phyloP scores from a whole-genome alignment of 2,329 filamentous ascomycete species.

The Myriosclerotinia scirpicola region DNA sequence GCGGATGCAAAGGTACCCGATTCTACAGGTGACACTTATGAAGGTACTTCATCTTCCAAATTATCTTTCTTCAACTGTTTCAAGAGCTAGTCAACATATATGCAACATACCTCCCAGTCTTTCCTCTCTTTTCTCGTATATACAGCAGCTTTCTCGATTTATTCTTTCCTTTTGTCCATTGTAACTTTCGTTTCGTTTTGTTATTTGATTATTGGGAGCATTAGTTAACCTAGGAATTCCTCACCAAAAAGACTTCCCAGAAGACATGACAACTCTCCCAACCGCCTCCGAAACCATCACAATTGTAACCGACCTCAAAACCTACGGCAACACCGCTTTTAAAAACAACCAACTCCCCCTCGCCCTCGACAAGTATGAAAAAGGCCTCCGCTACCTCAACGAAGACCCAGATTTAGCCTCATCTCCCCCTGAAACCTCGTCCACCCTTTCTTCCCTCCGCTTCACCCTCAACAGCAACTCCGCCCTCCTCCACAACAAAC shows the following conservation, averaged over 20 bases:
- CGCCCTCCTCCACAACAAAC: conserved; percentile 81
- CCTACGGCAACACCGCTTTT: conserved; percentile 89
- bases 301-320: conserved; percentile 84
- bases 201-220: conserved; percentile 4
- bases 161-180: not conserved
- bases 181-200: not conserved
- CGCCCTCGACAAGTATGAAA: conserved; percentile 90
- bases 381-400: conserved; percentile 84
- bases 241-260: conserved; percentile 68
- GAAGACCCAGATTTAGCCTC: conserved; percentile 75
- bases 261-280: conserved; percentile 67
- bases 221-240: conserved; percentile 11
- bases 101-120: not conserved
- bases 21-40: conserved; percentile 83
- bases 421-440: conserved; percentile 66
- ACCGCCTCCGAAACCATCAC: conserved; percentile 68
- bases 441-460: conserved; percentile 69
- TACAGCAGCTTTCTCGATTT: not conserved
- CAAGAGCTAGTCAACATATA: conserved; percentile 16
- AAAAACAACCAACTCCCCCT: conserved; percentile 69
- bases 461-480: conserved; percentile 88
- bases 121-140: not conserved
- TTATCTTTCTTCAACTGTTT: conserved; percentile 19
- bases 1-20: conserved; percentile 71
- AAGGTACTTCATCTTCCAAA: conserved; percentile 44